Percentiles rank a stretch among this genome's conserved stretches.
These are phyloP conservation scores for Annona cherimola DNA, from an alignment of 164 flowering plant genomes.

Conservation along the genomic window DNA sequence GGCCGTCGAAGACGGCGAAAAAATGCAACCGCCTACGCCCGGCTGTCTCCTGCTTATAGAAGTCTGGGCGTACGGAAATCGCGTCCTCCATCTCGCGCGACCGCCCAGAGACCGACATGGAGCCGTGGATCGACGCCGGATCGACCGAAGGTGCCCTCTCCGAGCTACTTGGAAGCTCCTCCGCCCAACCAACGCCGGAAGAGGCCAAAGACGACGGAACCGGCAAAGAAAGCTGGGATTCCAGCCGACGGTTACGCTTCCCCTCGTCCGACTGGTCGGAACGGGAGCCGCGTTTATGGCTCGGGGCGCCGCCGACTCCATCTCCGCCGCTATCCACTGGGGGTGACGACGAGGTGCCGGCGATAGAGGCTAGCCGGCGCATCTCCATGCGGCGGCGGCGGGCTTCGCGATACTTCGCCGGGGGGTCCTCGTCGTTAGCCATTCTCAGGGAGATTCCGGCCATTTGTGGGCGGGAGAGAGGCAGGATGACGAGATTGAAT, in stretches of 20 bases:
- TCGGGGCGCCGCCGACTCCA: not conserved
- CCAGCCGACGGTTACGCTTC: constrained; percentile 16
- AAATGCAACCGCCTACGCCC: constrained; percentile 33
- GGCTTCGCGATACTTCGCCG: constrained; percentile 18
- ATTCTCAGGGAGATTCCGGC: not conserved
- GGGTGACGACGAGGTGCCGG: not conserved
- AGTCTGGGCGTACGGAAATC: constrained; percentile 16
- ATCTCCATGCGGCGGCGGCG: constrained; percentile 35
- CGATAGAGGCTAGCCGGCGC: constrained; percentile 15
- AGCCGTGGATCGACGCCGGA: constrained; percentile 24
- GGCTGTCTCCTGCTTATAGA: constrained; percentile 25
- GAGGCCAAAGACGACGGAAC: constrained; percentile 4
- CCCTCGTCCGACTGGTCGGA: not conserved
- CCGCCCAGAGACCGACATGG: constrained; percentile 38
- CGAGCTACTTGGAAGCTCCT: not conserved
- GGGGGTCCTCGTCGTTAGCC: not conserved
- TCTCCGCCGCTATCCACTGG: not conserved
- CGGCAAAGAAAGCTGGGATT: not conserved
- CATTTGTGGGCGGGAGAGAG: not conserved
- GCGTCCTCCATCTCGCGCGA: constrained; percentile 52
- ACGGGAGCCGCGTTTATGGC: constrained; percentile 6
- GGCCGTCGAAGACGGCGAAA: constrained; percentile 60
- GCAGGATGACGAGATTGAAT: not conserved
- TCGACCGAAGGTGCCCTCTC: not conserved
- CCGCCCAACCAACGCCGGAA: constrained; percentile 8